Evolutionary conservation across 352 stramenopile species (phyloP), one percentile per base, ranked within the genome.

Genomic region (Phytophthora sp.): DNA sequence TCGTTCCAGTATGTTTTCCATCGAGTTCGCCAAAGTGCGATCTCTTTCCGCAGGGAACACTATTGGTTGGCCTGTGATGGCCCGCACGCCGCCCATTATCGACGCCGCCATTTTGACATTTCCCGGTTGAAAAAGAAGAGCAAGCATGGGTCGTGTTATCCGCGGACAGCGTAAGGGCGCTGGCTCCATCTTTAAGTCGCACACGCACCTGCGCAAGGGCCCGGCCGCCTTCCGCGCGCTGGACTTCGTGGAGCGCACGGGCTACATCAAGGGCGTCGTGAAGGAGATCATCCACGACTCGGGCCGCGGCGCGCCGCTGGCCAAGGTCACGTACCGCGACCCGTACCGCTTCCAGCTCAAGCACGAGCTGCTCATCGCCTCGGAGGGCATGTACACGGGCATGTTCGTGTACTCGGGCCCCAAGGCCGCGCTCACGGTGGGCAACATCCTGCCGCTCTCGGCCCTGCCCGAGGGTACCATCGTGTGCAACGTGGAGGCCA

Each of bases 281-380:
- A 99, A 99, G 84, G 96, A 99, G 73, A 99, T 99, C 83, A 84
- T 99, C 68, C 97, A 99, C 74, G 97, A 99, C 83, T 95, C 97
- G 20, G 97, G 97, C 75, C 90, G 97, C 89, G 97, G 97, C 69
- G 97, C 97, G 23, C 97, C 97, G 17, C 77, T 99, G 18, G 97
- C 96, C 62, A 91, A 91, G 66, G 95, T 99, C 11, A 97, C 83
- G 57, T 97, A 96, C 88, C 88, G 89, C 79, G 88, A 97, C 77
- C 87, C 88, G 55, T 97, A 97, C 84, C 94, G 68, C 82, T 92
- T 87, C 78, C 87, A 91, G 72, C 82, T 91, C 69, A 90, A 96
- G 59, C 88, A 96, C 69, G 96, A 99, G 84, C 88, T 99, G n/a
- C 88, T 99, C 63, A 84, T 99, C 54, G 97, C 96, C 45, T 96